Percentiles rank a stretch among this genome's conserved stretches.
Conservation (phyloP, 2,329 filamentous ascomycete genomes). For the Diaporthe vaccinii region DNA sequence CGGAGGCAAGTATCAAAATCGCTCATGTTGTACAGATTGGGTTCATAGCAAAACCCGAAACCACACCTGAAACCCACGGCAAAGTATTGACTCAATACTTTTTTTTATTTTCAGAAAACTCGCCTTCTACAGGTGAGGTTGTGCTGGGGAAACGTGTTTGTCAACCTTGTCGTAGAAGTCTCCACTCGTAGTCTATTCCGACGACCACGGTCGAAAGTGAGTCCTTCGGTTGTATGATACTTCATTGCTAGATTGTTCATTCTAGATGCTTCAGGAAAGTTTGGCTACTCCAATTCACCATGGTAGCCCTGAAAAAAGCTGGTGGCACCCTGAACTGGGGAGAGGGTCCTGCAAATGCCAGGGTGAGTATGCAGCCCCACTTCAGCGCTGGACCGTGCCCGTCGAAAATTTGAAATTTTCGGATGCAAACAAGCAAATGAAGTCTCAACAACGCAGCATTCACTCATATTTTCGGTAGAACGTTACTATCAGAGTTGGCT, state of each 20-base stretch:
- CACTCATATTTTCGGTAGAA: background rate
- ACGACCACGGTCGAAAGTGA: background rate
- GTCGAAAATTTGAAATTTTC: constrained; percentile 38
- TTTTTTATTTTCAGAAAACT: background rate
- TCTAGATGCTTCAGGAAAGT: too few species aligned
- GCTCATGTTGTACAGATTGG: background rate
- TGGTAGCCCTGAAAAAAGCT: background rate
- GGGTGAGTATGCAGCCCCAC: constrained; percentile 12
- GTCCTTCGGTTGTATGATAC: too few species aligned
- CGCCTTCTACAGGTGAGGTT: background rate
- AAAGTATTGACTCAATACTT: too few species aligned
- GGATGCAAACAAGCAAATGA: constrained; percentile 4
- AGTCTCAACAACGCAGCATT: constrained; percentile 8
- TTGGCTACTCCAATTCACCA: too few species aligned
- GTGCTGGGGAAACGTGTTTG: background rate
- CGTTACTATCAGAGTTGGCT: background rate
- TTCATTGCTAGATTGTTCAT: too few species aligned
- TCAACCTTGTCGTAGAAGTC: background rate
- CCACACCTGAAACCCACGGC: background rate
- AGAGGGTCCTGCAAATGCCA: background rate
- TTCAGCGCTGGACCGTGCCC: constrained; percentile 39
- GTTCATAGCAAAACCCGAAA: background rate
- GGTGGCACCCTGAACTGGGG: background rate
- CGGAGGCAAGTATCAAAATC: too few species aligned
- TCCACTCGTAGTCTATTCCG: background rate